Conservation (phyloP, 2,329 filamentous ascomycete genomes). For the Neospermospora avenae region DNA sequence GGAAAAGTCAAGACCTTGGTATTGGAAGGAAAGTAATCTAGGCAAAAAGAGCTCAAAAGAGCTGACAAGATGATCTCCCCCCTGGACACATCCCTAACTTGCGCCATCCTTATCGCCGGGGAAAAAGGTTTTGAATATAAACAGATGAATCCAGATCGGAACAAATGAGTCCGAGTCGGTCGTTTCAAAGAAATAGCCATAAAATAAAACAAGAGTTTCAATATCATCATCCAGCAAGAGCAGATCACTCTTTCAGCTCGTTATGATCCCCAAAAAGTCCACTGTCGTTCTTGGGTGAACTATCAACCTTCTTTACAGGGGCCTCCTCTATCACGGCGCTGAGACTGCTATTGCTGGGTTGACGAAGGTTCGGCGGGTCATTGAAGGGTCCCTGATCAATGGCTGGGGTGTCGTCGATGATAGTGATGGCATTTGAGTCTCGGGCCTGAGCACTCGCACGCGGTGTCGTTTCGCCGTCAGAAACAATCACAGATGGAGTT, state of each 20-base stretch:
- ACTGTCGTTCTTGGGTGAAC: constrained; percentile 34
- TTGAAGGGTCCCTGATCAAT: constrained; percentile 58
- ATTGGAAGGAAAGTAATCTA: constrained; percentile 5
- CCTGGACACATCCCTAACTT: constrained; percentile 6
- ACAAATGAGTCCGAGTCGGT: constrained; percentile 27
- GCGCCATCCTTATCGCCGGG: constrained; percentile 22
- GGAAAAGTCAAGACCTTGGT: background rate
- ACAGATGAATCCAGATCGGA: constrained; percentile 30
- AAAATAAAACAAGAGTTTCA: constrained; percentile 2
- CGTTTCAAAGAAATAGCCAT: constrained; percentile 9
- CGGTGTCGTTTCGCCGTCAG: constrained; percentile 15
- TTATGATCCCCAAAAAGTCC: constrained; percentile 59
- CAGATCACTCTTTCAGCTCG: constrained; percentile 46
- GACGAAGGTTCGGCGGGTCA: constrained; percentile 45
- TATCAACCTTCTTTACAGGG: constrained; percentile 27
- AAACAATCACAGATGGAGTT: background rate
- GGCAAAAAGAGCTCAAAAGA: background rate
- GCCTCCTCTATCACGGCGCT: constrained; percentile 56
- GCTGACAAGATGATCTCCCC: background rate
- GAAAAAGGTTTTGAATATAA: constrained; percentile 20
- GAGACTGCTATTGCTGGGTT: constrained; percentile 45
- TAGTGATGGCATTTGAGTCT: constrained; percentile 46
- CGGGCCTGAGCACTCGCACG: constrained; percentile 29
- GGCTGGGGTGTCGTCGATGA: constrained; percentile 48
- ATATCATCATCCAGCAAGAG: constrained; percentile 15